These are phyloP conservation scores for Diplotaxis tenuifolia DNA, from an alignment of 345 rosid species.

Conservation along the genomic window DNA sequence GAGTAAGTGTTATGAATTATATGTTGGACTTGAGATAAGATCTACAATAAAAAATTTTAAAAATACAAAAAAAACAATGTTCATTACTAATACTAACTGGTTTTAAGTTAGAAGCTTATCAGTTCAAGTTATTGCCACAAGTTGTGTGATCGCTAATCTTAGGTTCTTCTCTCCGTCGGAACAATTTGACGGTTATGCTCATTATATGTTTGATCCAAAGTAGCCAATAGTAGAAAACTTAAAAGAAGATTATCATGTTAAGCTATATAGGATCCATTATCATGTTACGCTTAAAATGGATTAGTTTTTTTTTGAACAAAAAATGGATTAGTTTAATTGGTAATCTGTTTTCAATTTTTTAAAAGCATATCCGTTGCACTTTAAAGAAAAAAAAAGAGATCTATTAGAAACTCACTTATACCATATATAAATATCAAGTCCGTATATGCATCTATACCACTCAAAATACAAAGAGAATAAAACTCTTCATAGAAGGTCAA, in stretches of 20 bases:
- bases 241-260: background rate
- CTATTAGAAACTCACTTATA: background rate
- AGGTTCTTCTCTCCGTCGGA: background rate
- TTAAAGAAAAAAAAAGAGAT: background rate
- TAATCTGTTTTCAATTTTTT: background rate
- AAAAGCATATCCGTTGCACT: background rate
- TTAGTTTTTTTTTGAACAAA: too few relatives aligned
- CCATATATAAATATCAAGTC: background rate
- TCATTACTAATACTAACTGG: too few relatives aligned
- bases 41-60: too few relatives aligned
- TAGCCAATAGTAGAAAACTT: background rate
- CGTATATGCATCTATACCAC: background rate
- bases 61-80: too few relatives aligned
- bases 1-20: background rate
- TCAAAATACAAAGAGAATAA: slow-evolving; percentile 4
- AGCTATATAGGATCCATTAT: background rate
- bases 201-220: background rate
- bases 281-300: background rate
- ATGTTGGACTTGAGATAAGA: background rate
- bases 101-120: too few relatives aligned
- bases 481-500: background rate
- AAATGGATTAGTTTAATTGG: background rate
- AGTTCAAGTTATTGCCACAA: background rate
- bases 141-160: background rate
- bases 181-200: background rate